These are phyloP conservation scores for Pulveroboletus sp. DNA, from an alignment of 768 basidiomycete genomes.

Conservation along the genomic window DNA sequence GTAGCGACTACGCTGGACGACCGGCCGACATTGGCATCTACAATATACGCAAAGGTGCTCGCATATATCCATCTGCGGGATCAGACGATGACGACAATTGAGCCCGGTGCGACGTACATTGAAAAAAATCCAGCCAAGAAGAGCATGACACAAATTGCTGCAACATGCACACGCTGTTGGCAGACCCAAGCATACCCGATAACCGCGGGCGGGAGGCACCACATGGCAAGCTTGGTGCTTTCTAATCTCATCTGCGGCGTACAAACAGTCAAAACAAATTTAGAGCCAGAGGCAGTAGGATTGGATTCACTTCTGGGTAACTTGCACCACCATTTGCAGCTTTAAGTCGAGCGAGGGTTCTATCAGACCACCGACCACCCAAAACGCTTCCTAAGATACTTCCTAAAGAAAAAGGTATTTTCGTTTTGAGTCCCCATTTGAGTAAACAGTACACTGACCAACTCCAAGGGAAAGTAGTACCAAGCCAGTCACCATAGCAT, in stretches of 20 bases:
- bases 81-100: background rate
- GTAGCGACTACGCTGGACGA: slow-evolving; percentile 75
- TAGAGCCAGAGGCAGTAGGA: background rate
- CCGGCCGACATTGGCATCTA: slow-evolving; percentile 82
- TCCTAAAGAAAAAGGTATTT: slow-evolving; percentile 27
- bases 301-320: slow-evolving; percentile 60
- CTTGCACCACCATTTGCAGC: slow-evolving; percentile 45
- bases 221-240: slow-evolving; percentile 58
- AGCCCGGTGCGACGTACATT: slow-evolving; percentile 47
- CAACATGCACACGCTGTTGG: slow-evolving; percentile 59
- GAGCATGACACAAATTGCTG: slow-evolving; percentile 69
- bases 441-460: slow-evolving; percentile 42
- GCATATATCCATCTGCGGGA: slow-evolving; percentile 54
- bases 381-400: slow-evolving; percentile 51
- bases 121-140: slow-evolving; percentile 73
- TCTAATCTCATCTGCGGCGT: slow-evolving; percentile 64
- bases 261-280: too few species aligned
- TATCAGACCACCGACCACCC: slow-evolving; percentile 63
- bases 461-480: slow-evolving; percentile 74
- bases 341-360: slow-evolving; percentile 44
- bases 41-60: slow-evolving; percentile 78
- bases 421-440: background rate
- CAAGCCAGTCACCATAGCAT: slow-evolving; percentile 71
- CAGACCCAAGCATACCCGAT: slow-evolving; percentile 79
- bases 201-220: slow-evolving; percentile 52